phyloP scores from a whole-genome alignment of 1,284 basidiomycete genomes.

The Agaricales sp. region DNA sequence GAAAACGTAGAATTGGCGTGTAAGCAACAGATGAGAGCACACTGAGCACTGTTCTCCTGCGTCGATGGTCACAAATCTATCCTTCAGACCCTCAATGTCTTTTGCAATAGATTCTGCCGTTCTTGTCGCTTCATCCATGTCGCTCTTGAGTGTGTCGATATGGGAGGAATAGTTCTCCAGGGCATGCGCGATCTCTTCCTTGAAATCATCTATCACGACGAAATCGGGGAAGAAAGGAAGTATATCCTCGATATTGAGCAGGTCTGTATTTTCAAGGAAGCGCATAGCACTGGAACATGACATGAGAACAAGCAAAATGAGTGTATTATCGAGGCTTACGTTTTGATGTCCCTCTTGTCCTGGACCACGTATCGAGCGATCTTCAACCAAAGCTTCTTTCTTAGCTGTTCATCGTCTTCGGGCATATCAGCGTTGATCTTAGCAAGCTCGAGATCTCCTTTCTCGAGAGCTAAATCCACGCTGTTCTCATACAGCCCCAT shows the following conservation, averaged over 20 bases:
- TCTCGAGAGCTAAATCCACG: slow-evolving; percentile 90
- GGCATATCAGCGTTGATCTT: slow-evolving; percentile 92
- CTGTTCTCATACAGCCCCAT: slow-evolving; percentile 97
- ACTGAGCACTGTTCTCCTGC: slow-evolving; percentile 78
- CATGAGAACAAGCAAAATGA: slow-evolving; percentile 4
- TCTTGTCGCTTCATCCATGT: slow-evolving; percentile 93
- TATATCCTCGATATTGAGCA: slow-evolving; percentile 98
- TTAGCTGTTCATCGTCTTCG: slow-evolving; percentile 76
- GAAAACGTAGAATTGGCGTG: slow-evolving; percentile 95
- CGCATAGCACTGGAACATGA: slow-evolving; percentile 72
- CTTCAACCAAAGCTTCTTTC: slow-evolving; percentile 96
- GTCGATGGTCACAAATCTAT: slow-evolving; percentile 92
- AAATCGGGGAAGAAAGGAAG: slow-evolving; percentile 99
- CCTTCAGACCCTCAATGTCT: slow-evolving; percentile 80
- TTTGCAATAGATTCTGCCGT: slow-evolving; percentile 91
- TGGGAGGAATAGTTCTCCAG: slow-evolving; percentile 90
- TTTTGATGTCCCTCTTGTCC: slow-evolving; percentile 95
- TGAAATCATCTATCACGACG: slow-evolving; percentile 99
- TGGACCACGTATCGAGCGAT: slow-evolving; percentile 96
- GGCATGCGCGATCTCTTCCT: slow-evolving; percentile 95
- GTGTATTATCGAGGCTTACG: slow-evolving; percentile 41
- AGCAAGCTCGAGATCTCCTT: slow-evolving; percentile 88
- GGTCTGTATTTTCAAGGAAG: slow-evolving; percentile 88
- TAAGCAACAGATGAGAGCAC: slow-evolving; percentile 70
- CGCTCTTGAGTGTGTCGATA: slow-evolving; percentile 83